A percentile compares a stretch with the other conserved stretches of the same genome.
Conservation (phyloP, 148 eudicot species). For the Selenicereus undatus region DNA sequence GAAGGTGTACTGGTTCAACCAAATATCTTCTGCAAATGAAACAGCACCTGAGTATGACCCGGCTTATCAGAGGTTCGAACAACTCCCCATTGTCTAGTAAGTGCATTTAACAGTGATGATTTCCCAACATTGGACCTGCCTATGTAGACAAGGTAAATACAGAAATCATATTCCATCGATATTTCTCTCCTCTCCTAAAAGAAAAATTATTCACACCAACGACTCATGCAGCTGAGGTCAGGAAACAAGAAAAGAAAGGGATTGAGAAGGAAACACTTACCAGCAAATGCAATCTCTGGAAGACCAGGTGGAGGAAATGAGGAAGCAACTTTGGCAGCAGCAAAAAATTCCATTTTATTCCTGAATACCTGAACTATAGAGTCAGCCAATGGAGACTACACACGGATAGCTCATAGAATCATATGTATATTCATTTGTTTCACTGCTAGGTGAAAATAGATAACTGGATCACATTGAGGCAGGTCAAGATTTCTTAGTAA, state of each 20-base stretch:
- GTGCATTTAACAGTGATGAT: slow-evolving; percentile 82
- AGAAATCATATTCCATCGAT: not conserved
- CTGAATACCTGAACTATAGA: slow-evolving; percentile 66
- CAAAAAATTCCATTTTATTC: slow-evolving; percentile 78
- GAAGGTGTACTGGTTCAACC: not conserved
- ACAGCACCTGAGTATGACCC: slow-evolving; percentile 85
- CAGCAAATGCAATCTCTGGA: slow-evolving; percentile 98
- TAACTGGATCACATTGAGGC: not conserved
- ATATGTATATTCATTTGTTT: not conserved
- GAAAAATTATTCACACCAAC: not conserved
- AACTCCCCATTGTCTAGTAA: slow-evolving; percentile 97
- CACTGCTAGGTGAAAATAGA: not conserved
- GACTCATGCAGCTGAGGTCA: not conserved
- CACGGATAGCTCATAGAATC: not conserved
- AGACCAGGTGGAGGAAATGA: slow-evolving; percentile 80
- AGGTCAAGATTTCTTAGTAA: slow-evolving; percentile 1
- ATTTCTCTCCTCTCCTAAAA: slow-evolving; percentile 7
- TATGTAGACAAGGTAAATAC: slow-evolving; percentile 22
- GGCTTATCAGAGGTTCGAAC: slow-evolving; percentile 97
- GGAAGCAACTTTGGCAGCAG: slow-evolving; percentile 88
- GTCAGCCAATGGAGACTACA: slow-evolving; percentile 24
- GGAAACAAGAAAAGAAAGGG: not conserved
- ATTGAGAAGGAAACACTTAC: slow-evolving; percentile 26
- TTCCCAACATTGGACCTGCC: slow-evolving; percentile 98
- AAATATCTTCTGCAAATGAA: slow-evolving; percentile 16